Conservation (phyloP, 495 filamentous ascomycete genomes). For the Tuber aestivum region DNA sequence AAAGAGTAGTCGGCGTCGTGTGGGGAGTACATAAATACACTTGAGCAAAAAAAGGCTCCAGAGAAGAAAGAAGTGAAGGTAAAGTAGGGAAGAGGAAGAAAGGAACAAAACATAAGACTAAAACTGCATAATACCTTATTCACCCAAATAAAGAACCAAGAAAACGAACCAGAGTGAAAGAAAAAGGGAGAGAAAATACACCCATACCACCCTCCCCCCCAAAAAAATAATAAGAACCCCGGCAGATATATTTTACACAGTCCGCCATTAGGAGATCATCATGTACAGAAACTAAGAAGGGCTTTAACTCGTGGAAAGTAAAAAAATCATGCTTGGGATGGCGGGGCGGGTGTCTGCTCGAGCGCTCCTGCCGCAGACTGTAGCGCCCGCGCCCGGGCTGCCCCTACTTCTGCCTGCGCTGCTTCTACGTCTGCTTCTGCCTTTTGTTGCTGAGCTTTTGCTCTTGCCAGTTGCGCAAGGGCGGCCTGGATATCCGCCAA, state of each 20-base stretch:
- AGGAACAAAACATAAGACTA: conserved; percentile 13
- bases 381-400: conserved; percentile 24
- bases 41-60: background rate
- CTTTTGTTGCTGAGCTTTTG: conserved; percentile 11
- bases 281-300: background rate
- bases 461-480: conserved; percentile 27
- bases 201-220: conserved; percentile 34
- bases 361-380: conserved; percentile 7
- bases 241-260: conserved; percentile 13
- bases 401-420: conserved; percentile 23
- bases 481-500: conserved; percentile 33
- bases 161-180: conserved; percentile 18
- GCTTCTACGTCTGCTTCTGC: conserved; percentile 20
- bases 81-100: conserved; percentile 12
- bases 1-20: background rate
- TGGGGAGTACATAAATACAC: background rate
- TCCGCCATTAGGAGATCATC: background rate
- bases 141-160: conserved; percentile 10
- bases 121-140: conserved; percentile 25
- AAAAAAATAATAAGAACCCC: conserved; percentile 7
- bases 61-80: conserved; percentile 13
- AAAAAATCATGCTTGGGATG: conserved; percentile 24
- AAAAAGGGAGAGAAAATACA: conserved; percentile 17
- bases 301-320: background rate
- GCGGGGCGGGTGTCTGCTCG: conserved; percentile 9